These are phyloP conservation scores for Fusarium falciforme DNA, from an alignment of 2,329 filamentous ascomycete genomes.

Conservation along the genomic window DNA sequence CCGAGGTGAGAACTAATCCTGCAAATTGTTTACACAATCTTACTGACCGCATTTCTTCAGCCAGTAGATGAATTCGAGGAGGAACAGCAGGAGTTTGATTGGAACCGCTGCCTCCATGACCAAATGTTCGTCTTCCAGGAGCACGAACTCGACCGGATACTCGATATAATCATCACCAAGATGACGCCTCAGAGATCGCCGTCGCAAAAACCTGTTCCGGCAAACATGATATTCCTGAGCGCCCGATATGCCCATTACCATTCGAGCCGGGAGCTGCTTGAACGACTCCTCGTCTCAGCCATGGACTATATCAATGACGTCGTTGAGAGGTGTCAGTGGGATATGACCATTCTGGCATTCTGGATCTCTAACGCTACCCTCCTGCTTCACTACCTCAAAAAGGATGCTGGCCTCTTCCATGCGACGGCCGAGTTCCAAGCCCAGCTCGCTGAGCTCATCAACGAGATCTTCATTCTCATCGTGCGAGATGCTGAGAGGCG, in stretches of 20 bases:
- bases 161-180: slow-evolving; percentile 96
- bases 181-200: slow-evolving; percentile 97
- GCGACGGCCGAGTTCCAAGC: slow-evolving; percentile 91
- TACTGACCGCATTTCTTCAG: slow-evolving; percentile 49
- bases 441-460: slow-evolving; percentile 92
- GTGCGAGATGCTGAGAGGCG: slow-evolving; percentile 95
- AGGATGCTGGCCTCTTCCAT: slow-evolving; percentile 84
- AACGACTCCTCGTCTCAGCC: slow-evolving; percentile 82
- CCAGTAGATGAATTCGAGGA: slow-evolving; percentile 84
- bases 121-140: slow-evolving; percentile 99
- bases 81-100: slow-evolving; percentile 94
- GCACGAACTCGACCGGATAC: slow-evolving; percentile 87
- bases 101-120: slow-evolving; percentile 93
- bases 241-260: slow-evolving; percentile 98
- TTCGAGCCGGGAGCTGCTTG: slow-evolving; percentile 85
- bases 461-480: slow-evolving; percentile 98
- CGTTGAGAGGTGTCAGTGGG: slow-evolving; percentile 96
- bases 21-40: neutral
- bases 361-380: slow-evolving; percentile 98
- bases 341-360: slow-evolving; percentile 99
- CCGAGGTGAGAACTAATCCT: slow-evolving; percentile 74
- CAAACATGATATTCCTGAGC: slow-evolving; percentile 96
- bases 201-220: slow-evolving; percentile 96
- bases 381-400: slow-evolving; percentile 95
- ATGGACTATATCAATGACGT: slow-evolving; percentile 98